phyloP scores from a whole-genome alignment of 1,284 basidiomycete species.

The Apiotrichum laibachii region DNA sequence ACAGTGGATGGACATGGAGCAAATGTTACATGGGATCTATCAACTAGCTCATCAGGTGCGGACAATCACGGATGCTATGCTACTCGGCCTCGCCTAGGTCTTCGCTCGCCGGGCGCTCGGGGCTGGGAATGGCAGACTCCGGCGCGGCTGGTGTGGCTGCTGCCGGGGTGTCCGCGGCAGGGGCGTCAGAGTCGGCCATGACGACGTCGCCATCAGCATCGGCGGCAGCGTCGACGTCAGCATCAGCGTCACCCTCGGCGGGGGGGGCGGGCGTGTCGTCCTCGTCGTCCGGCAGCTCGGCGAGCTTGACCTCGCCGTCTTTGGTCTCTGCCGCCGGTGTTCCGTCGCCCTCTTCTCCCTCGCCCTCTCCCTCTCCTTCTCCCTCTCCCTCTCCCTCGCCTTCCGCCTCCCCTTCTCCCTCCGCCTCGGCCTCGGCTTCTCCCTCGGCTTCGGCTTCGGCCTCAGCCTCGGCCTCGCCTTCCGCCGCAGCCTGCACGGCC shows the following conservation, averaged over 20 bases:
- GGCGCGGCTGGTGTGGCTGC: not conserved
- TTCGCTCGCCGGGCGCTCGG: constrained; percentile 3
- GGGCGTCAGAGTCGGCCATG: not conserved
- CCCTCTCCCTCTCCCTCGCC: constrained; percentile 6
- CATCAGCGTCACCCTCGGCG: not conserved
- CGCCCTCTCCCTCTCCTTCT: constrained; percentile 12
- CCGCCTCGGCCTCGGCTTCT: constrained; percentile 9
- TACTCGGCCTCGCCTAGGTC: constrained; percentile 12
- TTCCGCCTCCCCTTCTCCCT: constrained; percentile 6
- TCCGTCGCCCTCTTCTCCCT: constrained; percentile 6
- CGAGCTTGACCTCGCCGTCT: constrained; percentile 9
- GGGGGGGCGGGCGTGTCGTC: not conserved
- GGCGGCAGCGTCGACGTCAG: no score
- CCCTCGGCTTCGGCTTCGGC: constrained; percentile 4
- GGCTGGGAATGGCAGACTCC: not conserved
- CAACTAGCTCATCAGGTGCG: no score
- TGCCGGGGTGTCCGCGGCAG: not conserved
- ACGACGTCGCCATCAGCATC: not conserved
- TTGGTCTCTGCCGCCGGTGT: constrained; percentile 4
- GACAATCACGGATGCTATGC: not conserved
- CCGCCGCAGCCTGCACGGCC: not conserved
- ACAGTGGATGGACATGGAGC: no score
- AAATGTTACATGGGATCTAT: no score
- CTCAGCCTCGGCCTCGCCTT: constrained; percentile 2
- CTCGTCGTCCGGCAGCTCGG: not conserved